Evolutionary conservation across 257 asterid species (phyloP).

Genomic region (Rubia yunnanensis): DNA sequence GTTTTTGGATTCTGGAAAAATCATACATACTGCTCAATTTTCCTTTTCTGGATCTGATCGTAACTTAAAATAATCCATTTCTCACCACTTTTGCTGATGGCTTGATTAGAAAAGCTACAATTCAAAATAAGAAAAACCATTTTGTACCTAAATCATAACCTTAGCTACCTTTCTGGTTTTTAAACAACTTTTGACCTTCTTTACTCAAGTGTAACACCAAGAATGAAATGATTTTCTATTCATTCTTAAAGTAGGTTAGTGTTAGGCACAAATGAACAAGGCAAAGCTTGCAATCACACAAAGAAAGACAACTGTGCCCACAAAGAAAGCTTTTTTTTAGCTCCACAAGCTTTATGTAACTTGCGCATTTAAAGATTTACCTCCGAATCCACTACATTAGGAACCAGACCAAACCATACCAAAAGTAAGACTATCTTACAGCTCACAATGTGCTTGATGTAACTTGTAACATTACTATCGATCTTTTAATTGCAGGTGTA

Average conservation of each 20-base stretch:
- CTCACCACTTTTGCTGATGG: neutral
- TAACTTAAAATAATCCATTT: too few species aligned
- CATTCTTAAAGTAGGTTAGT: neutral
- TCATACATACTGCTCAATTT: neutral
- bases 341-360: neutral
- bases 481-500: too few species aligned
- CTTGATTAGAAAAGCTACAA: neutral
- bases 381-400: neutral
- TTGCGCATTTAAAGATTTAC: neutral
- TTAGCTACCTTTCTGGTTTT: neutral
- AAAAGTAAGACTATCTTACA: neutral
- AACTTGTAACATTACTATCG: too few species aligned
- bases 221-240: neutral
- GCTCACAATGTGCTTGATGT: too few species aligned
- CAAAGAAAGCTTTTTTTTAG: neutral
- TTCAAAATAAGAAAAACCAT: neutral
- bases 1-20: neutral
- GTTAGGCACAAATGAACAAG: neutral
- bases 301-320: neutral
- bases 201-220: neutral
- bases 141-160: neutral
- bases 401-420: neutral
- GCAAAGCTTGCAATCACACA: slow-evolving; percentile 1
- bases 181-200: neutral
- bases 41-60: neutral